Percentiles rank a stretch among this genome's conserved stretches.
Evolutionary conservation across 768 basidiomycete genomes (phyloP).

Genomic region (Tephrocybe sp.): DNA sequence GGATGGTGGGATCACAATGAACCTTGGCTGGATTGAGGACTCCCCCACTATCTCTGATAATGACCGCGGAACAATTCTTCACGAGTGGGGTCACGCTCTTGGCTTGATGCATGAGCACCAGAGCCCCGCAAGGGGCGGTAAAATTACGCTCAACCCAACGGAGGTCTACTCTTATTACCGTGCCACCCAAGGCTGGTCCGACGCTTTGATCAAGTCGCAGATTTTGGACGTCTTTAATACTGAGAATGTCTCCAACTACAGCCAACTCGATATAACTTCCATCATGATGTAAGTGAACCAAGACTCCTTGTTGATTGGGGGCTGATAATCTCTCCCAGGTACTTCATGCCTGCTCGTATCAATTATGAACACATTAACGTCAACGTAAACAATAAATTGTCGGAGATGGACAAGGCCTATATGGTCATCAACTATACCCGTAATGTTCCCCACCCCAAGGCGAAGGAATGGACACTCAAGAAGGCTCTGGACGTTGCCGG

Average conservation of each 20-base stretch:
- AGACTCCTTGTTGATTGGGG: not conserved
- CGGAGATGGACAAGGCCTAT: conserved; percentile 10
- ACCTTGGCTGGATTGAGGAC: conserved; percentile 18
- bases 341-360: conserved; percentile 9
- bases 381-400: conserved; percentile 2
- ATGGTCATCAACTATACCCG: conserved; percentile 12
- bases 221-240: conserved; percentile 11
- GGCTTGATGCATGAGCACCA: conserved; percentile 27
- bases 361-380: not conserved
- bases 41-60: not conserved
- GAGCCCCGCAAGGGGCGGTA: conserved; percentile 20
- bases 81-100: conserved; percentile 27
- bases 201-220: conserved; percentile 6
- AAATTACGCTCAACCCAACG: conserved; percentile 15
- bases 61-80: conserved; percentile 22
- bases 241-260: conserved; percentile 7
- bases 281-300: conserved; percentile 5
- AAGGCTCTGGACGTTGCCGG: conserved; percentile 5
- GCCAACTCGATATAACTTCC: conserved; percentile 5
- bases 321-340: not conserved
- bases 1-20: conserved; percentile 13
- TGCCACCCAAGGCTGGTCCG: conserved; percentile 4
- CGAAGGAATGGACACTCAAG: conserved; percentile 9
- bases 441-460: not conserved
- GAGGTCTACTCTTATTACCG: conserved; percentile 10